Base-by-base conservation (phyloP, 2,329 filamentous ascomycete species). In the Ilyonectria sp. region DNA sequence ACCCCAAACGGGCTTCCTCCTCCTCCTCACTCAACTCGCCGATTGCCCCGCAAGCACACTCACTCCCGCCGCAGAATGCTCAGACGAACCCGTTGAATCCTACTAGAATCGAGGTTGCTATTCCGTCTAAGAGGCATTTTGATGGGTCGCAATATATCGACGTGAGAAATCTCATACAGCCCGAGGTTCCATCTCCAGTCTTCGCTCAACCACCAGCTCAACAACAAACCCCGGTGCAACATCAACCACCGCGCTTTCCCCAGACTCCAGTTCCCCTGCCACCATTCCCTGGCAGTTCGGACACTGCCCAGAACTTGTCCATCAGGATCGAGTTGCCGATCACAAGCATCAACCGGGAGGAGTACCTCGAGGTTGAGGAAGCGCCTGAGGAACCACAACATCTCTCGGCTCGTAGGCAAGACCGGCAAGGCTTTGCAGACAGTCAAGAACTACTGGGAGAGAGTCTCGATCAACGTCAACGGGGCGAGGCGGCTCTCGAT, bases 391-490 rank as follows among this genome's bases (percentile, higher is more conserved):
- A 84, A 19, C 85, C 86, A 1, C 71, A 79, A 15, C 81, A 85
- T 63, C 71, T 89, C 23, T 88, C 88, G 5, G 76, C 76, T 33
- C 85, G 87, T 70, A 92, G 89, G 74, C 78, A 86, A 63, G 90
- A 88, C 67, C 81, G 82, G 43, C 82, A 85, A 26, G 82, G 83
- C 23, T 79, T 82, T 21, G 83, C 87, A 56, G 86, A 84, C 8
- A 85, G 87, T 13, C 87, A 89, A 62, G 89, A 87, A 56, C 79
- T 89, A 3, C 82, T 92, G 21, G 85, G 89, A 17, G 81, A 91
- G 50, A 90, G 89, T 47, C 84, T 94, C 2, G 94, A 97, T 75
- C 93, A 97, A 79, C 91, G 92, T 57, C 91, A 97, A 74, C 91
- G 94, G 75, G 93, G 92, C 5, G 91, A 97, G 73, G 86, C 89